Base-by-base conservation (phyloP, 441 rosid genomes). In the Dalechampia spathulata region DNA sequence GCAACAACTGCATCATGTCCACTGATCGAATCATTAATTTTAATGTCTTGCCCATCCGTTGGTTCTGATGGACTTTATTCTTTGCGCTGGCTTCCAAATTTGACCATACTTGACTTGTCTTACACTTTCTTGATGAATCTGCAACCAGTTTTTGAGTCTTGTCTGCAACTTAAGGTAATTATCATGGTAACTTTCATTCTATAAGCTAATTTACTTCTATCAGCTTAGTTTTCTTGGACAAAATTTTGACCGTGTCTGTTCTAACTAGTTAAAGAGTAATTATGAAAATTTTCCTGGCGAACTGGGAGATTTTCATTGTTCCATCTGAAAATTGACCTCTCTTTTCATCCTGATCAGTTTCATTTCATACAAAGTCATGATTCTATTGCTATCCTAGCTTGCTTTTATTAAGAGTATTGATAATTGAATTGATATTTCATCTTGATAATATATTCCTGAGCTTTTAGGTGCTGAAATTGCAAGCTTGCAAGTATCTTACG, bases 401-500 rank as follows among this genome's bases (percentile, higher is more conserved):
- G n/a, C n/a, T n/a, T n/a, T n/a, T n/a, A n/a, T n/a, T n/a, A n/a
- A n/a, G n/a, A n/a, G n/a, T n/a, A n/a, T n/a, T n/a, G n/a, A n/a
- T n/a, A n/a, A n/a, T n/a, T n/a, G n/a, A n/a, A n/a, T n/a, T n/a
- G n/a, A n/a, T n/a, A n/a, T n/a, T n/a, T n/a, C n/a, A n/a, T n/a
- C n/a, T n/a, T n/a, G n/a, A n/a, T n/a, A n/a, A n/a, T 60, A 47
- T 25, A 15, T 16, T 51, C 25, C 64, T 64, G 62, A 36, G 6
- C 8, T 50, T 57, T 62, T 52, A 93, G 97, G 95, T 93, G 46
- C 78, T 93, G 60, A 90, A 84, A 71, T 77, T 93, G 68, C 99
- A 90, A 75, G 96, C 99, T 6, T 93, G 99, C 86, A 93, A 93
- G 67, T 83, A 80, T 78, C 97, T 93, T 25, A 73, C 81, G 4